Evolutionary conservation across 768 basidiomycete species (phyloP).

Genomic region (Pulveroboletus sp.): DNA sequence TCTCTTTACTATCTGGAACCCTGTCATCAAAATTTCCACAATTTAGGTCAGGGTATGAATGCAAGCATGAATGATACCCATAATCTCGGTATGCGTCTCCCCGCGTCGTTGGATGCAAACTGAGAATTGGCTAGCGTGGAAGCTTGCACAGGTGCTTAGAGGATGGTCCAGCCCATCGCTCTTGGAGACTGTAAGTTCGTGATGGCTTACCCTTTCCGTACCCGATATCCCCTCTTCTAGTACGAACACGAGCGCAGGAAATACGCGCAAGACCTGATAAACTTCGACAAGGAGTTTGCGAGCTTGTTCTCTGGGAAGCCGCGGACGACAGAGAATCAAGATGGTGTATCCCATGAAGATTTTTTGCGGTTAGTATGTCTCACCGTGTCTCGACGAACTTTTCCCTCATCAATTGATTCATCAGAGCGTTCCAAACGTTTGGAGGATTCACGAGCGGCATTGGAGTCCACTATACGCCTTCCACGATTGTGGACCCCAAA

Average conservation of each 20-base stretch:
- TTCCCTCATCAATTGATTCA: neutral
- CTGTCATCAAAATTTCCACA: neutral
- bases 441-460: constrained; percentile 36
- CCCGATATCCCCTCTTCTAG: constrained; percentile 29
- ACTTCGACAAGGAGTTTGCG: constrained; percentile 63
- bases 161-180: constrained; percentile 37
- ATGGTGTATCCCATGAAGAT: constrained; percentile 32
- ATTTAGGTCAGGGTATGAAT: constrained; percentile 68
- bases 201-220: neutral
- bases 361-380: constrained; percentile 30
- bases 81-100: constrained; percentile 47
- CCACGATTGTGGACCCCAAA: constrained; percentile 30
- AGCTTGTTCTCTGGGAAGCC: constrained; percentile 68
- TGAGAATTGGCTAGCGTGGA: constrained; percentile 45
- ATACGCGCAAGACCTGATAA: constrained; percentile 68
- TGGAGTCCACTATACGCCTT: constrained; percentile 39
- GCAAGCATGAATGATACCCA: constrained; percentile 74
- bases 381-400: neutral
- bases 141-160: constrained; percentile 41
- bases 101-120: constrained; percentile 35
- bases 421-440: constrained; percentile 35
- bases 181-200: constrained; percentile 35
- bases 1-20: neutral
- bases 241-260: constrained; percentile 65
- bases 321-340: constrained; percentile 37